Base-by-base conservation (phyloP, 2,329 filamentous ascomycete genomes). In the Penicillium sp. region DNA sequence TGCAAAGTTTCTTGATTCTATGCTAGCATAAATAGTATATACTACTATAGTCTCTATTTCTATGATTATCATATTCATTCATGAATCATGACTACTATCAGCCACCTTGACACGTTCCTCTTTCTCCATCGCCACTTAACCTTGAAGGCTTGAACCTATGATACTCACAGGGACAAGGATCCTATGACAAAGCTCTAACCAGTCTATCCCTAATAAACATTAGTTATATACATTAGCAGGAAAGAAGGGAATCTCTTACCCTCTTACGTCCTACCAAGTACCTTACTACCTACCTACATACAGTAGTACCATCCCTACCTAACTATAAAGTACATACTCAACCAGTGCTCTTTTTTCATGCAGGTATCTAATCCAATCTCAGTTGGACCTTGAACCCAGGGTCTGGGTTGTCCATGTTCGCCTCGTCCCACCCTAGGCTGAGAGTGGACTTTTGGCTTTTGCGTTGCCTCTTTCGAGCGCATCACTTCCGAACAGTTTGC, bases 391-490 rank as follows among this genome's bases (percentile, higher is more conserved):
- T 28, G 28, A 6, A 24, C 50, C 49, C 26, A 30, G 30, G 50
- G 38, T 38, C 50, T 53, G 50, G 51, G 51, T 30, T 24, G 33
- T 24, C 51, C 17, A 19, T 37, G 57, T 53, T 58, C 60, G 56
- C 45, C 51, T 65, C 28, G 63, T 65, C 58, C 63, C 58, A 65
- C 62, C 49, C 40, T 17, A 33, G 17, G 24, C 30, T n/a, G 50
- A 33, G 35, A 53, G 60, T 33, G 9, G 30, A 12, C 30, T 33
- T 10, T 33, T 33, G 53, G 57, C 61, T 37, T 13, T 37, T 45
- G 57, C 58, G 53, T 63, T 63, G 61, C 61, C 61, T 61, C 50
- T 58, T 61, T 59, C 53, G 55, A 58, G 58, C 60, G 60, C 44
- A 38, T 33, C 51, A 22, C 30, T 24, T 59, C 54, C 26, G 37